Base-by-base conservation (phyloP, 2,329 filamentous ascomycete genomes). In the Pseudocercospora ulei region DNA sequence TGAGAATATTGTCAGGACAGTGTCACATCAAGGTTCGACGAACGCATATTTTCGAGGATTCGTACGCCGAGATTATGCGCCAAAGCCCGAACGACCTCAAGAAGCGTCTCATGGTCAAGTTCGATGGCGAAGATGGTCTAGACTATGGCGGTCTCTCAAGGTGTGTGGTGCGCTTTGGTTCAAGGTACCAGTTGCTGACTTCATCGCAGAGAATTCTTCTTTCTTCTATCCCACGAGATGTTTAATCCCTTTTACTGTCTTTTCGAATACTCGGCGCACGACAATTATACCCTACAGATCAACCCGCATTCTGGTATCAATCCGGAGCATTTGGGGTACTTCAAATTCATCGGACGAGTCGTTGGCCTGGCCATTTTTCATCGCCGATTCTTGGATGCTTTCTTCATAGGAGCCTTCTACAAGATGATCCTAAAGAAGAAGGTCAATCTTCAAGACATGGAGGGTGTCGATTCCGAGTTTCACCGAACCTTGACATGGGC, bases 191-290 rank as follows among this genome's bases (percentile, higher is more conserved):
- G 20, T 39, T 38, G 34, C 60, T 64, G 46, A 65, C 49, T 33
- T 26, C 5, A 25, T 31, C 9, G 48, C 55, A 76, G 87, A 74
- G 90, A 98, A 65, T 98, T 98, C 71, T 98, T 98, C 72, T 98
- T 98, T 77, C 71, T 98, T 25, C 76, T 98, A 39, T 96, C 88
- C 9, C 90, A 98, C 66, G 90, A 98, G 69, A 98, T 98, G 90
- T 98, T 98, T 70, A 98, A 98, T 64, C 90, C 90, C 19, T 98
- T 98, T 68, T 98, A 98, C 69, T 98, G 90, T 62, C 72, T 98
- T 38, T 98, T 98, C 70, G 90, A 98, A 67, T 98, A 98, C 65
- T 96, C 90, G 16, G 90, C 90, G 24, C 90, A 98, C 70, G 90
- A 98, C 76, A 98, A 98, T 68, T 98, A 98, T 68, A 98, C 90